Conservation (phyloP, 805 yeast genomes). For the Nakazawaea laoshanensis region DNA sequence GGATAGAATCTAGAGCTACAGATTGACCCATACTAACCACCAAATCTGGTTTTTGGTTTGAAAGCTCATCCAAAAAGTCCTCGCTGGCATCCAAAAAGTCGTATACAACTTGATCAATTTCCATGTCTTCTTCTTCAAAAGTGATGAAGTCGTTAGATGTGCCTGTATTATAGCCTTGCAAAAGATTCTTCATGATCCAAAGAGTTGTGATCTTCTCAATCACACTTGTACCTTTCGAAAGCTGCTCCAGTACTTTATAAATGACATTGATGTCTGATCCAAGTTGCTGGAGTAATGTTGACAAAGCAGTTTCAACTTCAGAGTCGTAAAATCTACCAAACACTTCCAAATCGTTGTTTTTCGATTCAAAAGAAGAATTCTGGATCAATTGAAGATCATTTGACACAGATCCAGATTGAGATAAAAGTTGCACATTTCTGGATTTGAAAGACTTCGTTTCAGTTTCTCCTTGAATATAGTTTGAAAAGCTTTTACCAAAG, state of each 20-base stretch:
- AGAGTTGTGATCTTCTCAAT: conserved; percentile 20
- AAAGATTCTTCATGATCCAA: conserved; percentile 30
- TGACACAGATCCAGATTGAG: conserved; percentile 11
- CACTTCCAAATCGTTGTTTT: conserved; percentile 1
- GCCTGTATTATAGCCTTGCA: conserved; percentile 16
- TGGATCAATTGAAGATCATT: no score
- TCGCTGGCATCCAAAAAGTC: conserved; percentile 30
- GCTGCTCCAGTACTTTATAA: no score
- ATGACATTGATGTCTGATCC: no score
- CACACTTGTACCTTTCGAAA: background rate
- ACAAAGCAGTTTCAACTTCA: conserved; percentile 15
- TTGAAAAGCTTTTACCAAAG: background rate
- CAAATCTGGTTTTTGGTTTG: conserved; percentile 11
- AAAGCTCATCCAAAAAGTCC: conserved; percentile 28
- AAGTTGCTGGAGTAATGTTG: conserved; percentile 8
- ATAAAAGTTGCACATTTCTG: conserved; percentile 2
- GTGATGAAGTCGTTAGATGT: background rate
- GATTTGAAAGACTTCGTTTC: conserved; percentile 5
- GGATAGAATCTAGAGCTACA: conserved; percentile 38
- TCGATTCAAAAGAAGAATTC: background rate
- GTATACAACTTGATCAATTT: conserved; percentile 12
- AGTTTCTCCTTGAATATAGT: conserved; percentile 3
- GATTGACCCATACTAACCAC: conserved; percentile 22
- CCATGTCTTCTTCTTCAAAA: background rate
- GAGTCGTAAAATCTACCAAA: conserved; percentile 16